Conservation (phyloP, 1,284 basidiomycete species). For the Cutaneotrichosporon sp. region DNA sequence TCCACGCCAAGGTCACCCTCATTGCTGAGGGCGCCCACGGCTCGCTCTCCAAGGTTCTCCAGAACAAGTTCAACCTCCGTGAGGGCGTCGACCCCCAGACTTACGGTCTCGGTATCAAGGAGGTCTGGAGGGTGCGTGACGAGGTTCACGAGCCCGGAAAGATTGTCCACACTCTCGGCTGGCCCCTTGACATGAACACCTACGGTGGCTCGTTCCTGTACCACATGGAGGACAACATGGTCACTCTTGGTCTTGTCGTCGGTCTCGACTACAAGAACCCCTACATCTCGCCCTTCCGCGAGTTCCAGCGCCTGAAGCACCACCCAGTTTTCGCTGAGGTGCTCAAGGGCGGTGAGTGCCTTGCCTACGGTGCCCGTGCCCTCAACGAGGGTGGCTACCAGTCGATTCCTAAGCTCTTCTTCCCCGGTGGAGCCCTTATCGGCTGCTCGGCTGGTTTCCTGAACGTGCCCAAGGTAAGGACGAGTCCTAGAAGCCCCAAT, state of each 20-base stretch:
- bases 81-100: conserved; percentile 83
- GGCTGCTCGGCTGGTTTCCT: conserved; percentile 96
- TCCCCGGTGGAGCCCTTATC: conserved; percentile 92
- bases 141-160: conserved; percentile 75
- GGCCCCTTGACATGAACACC: conserved; percentile 78
- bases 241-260: conserved; percentile 86
- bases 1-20: conserved; percentile 88
- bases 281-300: conserved; percentile 84
- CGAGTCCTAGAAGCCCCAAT: not conserved
- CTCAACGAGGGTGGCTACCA: conserved; percentile 95
- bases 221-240: conserved; percentile 90
- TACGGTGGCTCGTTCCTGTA: conserved; percentile 96
- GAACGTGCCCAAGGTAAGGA: conserved; percentile 71
- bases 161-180: conserved; percentile 89
- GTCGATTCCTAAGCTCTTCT: conserved; percentile 83
- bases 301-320: conserved; percentile 96
- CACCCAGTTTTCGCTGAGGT: conserved; percentile 84
- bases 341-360: conserved; percentile 68
- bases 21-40: conserved; percentile 96
- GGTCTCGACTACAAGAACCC: conserved; percentile 95
- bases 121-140: conserved; percentile 88
- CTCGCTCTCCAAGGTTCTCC: conserved; percentile 75
- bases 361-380: conserved; percentile 87
- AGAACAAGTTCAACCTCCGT: conserved; percentile 72
- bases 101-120: conserved; percentile 94